These are phyloP conservation scores for Paracoccidioides lutzii DNA, from an alignment of 2,329 filamentous ascomycete genomes.

Conservation along the genomic window DNA sequence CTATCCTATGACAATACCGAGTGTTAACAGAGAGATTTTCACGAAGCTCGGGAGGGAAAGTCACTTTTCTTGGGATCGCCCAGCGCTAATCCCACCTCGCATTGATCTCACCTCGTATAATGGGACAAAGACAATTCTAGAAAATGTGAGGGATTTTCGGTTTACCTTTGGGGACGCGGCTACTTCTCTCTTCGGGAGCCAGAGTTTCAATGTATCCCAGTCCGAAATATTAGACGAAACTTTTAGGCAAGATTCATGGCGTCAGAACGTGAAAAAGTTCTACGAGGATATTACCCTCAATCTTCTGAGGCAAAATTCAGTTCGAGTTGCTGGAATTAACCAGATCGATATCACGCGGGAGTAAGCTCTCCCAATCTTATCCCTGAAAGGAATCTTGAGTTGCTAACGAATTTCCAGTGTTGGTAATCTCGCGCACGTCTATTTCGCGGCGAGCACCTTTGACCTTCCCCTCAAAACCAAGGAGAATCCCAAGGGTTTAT, in stretches of 20 bases:
- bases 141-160: constrained; percentile 15
- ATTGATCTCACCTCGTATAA: constrained; percentile 13
- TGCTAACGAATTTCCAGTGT: constrained; percentile 6
- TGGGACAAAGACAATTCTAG: constrained; percentile 12
- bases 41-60: constrained; percentile 12
- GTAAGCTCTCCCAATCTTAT: constrained; percentile 17
- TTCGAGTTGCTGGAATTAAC: constrained; percentile 41
- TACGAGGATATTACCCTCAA: constrained; percentile 14
- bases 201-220: constrained; percentile 12
- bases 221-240: constrained; percentile 12
- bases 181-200: constrained; percentile 13
- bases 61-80: constrained; percentile 13
- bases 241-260: constrained; percentile 13
- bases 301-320: constrained; percentile 38
- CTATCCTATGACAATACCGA: constrained; percentile 19
- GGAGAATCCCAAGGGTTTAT: constrained; percentile 21
- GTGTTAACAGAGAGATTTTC: constrained; percentile 16
- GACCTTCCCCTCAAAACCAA: constrained; percentile 15
- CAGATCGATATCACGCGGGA: constrained; percentile 18
- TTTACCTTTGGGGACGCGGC: constrained; percentile 14
- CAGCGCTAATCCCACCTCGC: constrained; percentile 12
- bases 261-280: constrained; percentile 14
- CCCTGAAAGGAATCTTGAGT: background rate
- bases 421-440: constrained; percentile 17
- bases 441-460: constrained; percentile 17